phyloP scores from a whole-genome alignment of 495 filamentous ascomycete genomes.

The Penicillium diatomitis region DNA sequence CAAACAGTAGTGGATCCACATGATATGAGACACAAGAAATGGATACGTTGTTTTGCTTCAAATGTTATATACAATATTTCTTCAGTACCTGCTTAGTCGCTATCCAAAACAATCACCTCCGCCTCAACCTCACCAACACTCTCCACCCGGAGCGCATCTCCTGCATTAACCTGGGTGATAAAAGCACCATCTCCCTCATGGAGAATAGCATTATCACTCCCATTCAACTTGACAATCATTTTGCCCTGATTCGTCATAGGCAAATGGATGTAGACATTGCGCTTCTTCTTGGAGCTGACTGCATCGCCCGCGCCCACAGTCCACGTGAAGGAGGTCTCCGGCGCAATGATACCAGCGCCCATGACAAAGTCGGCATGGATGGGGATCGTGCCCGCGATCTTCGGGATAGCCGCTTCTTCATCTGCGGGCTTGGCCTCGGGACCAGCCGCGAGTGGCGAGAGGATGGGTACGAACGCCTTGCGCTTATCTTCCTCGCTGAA shows the following conservation, averaged over 20 bases:
- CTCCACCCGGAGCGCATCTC: conserved; percentile 51
- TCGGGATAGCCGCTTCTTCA: conserved; percentile 49
- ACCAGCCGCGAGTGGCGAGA: conserved; percentile 61
- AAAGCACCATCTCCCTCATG: conserved; percentile 70
- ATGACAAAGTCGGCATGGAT: conserved; percentile 75
- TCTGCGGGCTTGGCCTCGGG: conserved; percentile 45
- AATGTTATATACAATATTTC: not conserved
- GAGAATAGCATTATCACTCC: conserved; percentile 51
- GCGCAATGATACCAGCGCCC: conserved; percentile 58
- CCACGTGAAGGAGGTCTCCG: conserved; percentile 48
- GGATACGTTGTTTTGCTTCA: too few relatives aligned
- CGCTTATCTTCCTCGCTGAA: conserved; percentile 62
- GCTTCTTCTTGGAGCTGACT: conserved; percentile 34
- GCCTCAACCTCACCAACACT: conserved; percentile 58
- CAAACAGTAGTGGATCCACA: too few relatives aligned
- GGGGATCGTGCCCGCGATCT: conserved; percentile 55
- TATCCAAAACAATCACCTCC: conserved; percentile 58
- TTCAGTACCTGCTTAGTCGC: conserved; percentile 13
- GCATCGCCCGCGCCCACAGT: conserved; percentile 43
- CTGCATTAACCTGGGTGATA: conserved; percentile 44
- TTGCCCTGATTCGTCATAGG: conserved; percentile 66
- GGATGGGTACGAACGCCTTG: conserved; percentile 55
- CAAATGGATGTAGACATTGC: conserved; percentile 70
- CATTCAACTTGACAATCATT: conserved; percentile 54
- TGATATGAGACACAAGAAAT: too few relatives aligned